Conservation (phyloP, 2,329 filamentous ascomycete species). For the Botrytis hyacinthi region DNA sequence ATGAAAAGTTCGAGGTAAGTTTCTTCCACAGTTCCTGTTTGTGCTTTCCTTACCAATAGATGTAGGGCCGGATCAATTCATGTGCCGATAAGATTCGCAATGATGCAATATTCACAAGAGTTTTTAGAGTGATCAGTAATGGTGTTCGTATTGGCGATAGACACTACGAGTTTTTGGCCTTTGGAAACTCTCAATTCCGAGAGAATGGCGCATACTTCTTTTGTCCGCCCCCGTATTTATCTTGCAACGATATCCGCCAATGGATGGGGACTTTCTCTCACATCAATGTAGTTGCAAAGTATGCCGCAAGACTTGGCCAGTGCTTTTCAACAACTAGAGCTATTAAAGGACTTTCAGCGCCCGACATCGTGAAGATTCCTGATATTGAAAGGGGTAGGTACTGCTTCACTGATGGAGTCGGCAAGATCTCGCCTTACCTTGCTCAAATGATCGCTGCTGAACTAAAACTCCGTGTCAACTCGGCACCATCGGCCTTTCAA, state of each 20-base stretch:
- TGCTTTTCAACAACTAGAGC: constrained; percentile 92
- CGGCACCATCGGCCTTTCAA: constrained; percentile 78
- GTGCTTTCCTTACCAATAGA: constrained; percentile 27
- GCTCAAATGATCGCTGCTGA: constrained; percentile 72
- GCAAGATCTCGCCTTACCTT: constrained; percentile 80
- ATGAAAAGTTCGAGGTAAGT: constrained; percentile 57
- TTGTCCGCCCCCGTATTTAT: constrained; percentile 63
- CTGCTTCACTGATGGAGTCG: constrained; percentile 88
- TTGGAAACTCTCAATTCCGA: constrained; percentile 91
- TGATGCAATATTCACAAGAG: constrained; percentile 70
- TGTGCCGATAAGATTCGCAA: constrained; percentile 51
- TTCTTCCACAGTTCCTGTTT: constrained; percentile 22
- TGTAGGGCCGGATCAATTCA: constrained; percentile 58
- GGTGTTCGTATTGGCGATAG: constrained; percentile 82
- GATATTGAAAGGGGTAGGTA: constrained; percentile 70
- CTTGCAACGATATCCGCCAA: constrained; percentile 71
- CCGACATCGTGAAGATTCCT: constrained; percentile 55
- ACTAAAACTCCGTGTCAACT: constrained; percentile 58
- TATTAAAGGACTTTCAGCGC: constrained; percentile 61
- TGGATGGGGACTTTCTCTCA: constrained; percentile 86
- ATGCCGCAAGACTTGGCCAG: constrained; percentile 84
- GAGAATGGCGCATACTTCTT: constrained; percentile 95
- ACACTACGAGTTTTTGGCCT: constrained; percentile 85
- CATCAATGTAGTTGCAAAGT: constrained; percentile 83
- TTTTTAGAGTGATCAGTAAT: constrained; percentile 68